Conservation (phyloP, 75 land plant genomes). For the Sequoia sempervirens region DNA sequence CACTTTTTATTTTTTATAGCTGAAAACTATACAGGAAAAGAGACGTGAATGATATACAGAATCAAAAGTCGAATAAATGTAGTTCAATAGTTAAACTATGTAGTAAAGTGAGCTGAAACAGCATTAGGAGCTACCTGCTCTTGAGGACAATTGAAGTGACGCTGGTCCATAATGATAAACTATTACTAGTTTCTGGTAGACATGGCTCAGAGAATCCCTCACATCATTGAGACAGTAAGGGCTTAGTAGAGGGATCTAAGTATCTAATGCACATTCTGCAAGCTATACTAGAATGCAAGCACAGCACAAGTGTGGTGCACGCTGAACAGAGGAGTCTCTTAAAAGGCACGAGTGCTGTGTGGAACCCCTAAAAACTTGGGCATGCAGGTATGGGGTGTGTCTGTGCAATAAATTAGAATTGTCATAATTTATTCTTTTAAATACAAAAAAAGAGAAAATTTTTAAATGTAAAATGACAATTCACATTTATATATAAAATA, state of each 20-base stretch:
- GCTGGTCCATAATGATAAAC: not conserved
- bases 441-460: not conserved
- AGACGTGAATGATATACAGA: not conserved
- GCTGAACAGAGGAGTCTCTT: not conserved
- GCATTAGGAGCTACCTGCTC: not conserved
- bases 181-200: not conserved
- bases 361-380: not conserved
- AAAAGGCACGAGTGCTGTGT: not conserved
- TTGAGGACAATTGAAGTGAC: not conserved
- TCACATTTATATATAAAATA: too few species aligned
- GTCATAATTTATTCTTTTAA: not conserved
- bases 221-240: not conserved
- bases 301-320: not conserved
- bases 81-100: not conserved
- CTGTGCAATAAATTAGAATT: too few species aligned
- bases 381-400: too few species aligned
- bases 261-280: too few species aligned
- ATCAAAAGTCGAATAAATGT: too few species aligned
- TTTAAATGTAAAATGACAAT: not conserved
- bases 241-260: not conserved
- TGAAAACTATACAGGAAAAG: not conserved
- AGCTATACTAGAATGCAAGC: not conserved
- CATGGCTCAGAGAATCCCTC: not conserved
- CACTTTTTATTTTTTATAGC: not conserved
- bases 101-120: not conserved